phyloP scores from a whole-genome alignment of 305 asterid genomes.

The Nicotiana rustica region DNA sequence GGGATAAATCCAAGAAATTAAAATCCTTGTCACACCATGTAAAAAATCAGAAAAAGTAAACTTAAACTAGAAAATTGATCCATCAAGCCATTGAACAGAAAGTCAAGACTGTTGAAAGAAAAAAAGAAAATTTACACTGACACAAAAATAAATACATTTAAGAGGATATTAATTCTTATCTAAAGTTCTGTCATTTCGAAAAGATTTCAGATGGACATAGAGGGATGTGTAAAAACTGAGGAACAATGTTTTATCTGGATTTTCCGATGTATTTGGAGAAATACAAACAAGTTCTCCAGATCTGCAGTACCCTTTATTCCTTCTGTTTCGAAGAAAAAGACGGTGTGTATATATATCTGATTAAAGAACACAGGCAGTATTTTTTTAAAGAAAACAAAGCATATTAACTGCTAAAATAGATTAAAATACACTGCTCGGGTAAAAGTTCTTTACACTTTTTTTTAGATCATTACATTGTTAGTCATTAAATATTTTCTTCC shows the following conservation, averaged over 20 bases:
- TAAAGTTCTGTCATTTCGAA: neutral
- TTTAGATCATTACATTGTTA: too few relatives aligned
- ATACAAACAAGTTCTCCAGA: neutral
- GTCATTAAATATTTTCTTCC: neutral
- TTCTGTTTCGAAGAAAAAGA: neutral
- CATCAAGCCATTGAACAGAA: neutral
- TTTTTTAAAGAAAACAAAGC: too few relatives aligned
- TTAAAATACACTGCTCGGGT: too few relatives aligned
- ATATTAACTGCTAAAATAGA: too few relatives aligned
- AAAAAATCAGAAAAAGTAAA: neutral
- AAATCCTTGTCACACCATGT: neutral
- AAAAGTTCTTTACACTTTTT: too few relatives aligned
- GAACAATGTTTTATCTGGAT: neutral
- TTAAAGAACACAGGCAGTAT: neutral
- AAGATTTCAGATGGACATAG: neutral
- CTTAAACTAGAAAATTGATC: neutral
- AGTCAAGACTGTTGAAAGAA: neutral
- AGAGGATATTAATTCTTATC: neutral
- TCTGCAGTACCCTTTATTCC: neutral
- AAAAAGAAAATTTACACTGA: too few relatives aligned
- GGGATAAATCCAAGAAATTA: neutral
- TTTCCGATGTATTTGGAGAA: neutral
- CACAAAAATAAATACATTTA: too few relatives aligned
- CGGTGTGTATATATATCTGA: neutral
- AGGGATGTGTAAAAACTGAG: neutral